phyloP scores from a whole-genome alignment of 2,329 filamentous ascomycete species.

The Elsinoe necatrix region DNA sequence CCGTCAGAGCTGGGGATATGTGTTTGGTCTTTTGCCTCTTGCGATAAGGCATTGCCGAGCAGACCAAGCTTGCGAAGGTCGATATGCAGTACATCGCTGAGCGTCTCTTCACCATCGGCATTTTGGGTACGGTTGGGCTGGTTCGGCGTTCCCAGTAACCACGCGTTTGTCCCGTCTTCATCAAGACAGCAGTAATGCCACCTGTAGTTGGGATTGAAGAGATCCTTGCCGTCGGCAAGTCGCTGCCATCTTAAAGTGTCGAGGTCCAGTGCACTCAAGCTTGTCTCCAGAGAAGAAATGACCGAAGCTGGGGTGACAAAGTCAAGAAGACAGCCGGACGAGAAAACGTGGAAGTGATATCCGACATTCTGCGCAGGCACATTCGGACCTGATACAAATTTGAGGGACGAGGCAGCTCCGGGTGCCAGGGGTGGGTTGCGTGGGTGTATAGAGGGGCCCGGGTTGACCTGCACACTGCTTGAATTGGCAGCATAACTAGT shows the following conservation, averaged over 20 bases:
- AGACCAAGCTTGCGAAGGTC: slow-evolving; percentile 88
- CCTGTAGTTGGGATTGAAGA: slow-evolving; percentile 83
- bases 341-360: slow-evolving; percentile 91
- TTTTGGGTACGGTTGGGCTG: slow-evolving; percentile 61
- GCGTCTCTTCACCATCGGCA: slow-evolving; percentile 75
- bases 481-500: slow-evolving; percentile 65
- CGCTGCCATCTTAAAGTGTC: slow-evolving; percentile 88
- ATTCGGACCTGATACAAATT: slow-evolving; percentile 79
- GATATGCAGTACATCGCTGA: slow-evolving; percentile 90
- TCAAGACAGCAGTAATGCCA: slow-evolving; percentile 99
- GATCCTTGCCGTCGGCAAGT: slow-evolving; percentile 84
- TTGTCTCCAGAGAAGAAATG: slow-evolving; percentile 78
- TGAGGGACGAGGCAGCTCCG: slow-evolving; percentile 79
- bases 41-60: slow-evolving; percentile 61
- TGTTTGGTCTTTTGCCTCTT: slow-evolving; percentile 33
- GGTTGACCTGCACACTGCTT: slow-evolving; percentile 50
- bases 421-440: slow-evolving; percentile 55
- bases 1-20: slow-evolving; percentile 46
- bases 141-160: slow-evolving; percentile 86
- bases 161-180: slow-evolving; percentile 88
- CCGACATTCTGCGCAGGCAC: slow-evolving; percentile 83
- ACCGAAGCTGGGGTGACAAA: slow-evolving; percentile 89
- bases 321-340: slow-evolving; percentile 83
- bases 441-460: slow-evolving; percentile 34
- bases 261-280: slow-evolving; percentile 79